A percentile compares a stretch with the other conserved stretches of the same genome.
These are phyloP conservation scores for Populus hybrid DNA, from an alignment of 441 rosid species.

Conservation along the genomic window DNA sequence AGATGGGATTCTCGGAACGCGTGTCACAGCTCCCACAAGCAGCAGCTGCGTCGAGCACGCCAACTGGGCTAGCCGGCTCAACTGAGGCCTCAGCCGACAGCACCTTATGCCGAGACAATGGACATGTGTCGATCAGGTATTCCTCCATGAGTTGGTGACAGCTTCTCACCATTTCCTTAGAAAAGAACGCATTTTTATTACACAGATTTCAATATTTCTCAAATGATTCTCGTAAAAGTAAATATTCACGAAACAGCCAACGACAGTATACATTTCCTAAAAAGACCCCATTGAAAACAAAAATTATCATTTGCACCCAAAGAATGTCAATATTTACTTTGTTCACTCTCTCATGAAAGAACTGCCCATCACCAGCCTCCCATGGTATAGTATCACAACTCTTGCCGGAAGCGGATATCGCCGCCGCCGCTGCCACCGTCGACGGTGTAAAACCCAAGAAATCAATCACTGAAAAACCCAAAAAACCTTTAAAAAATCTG, in stretches of 20 bases:
- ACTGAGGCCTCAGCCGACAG: constrained; percentile 25
- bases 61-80: constrained; percentile 52
- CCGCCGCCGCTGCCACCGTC: constrained; percentile 54
- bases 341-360: constrained; percentile 14
- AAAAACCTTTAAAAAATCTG: background rate
- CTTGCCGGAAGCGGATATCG: constrained; percentile 33
- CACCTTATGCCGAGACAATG: constrained; percentile 28
- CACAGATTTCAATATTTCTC: constrained; percentile 36
- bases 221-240: constrained; percentile 10
- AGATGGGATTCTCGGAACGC: constrained; percentile 33
- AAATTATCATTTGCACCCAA: background rate
- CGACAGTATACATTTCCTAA: constrained; percentile 9
- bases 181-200: constrained; percentile 19
- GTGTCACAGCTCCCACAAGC: constrained; percentile 52
- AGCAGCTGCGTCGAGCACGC: constrained; percentile 60
- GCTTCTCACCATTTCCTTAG: constrained; percentile 62
- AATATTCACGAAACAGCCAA: background rate
- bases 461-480: constrained; percentile 35
- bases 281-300: constrained; percentile 2
- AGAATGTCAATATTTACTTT: background rate
- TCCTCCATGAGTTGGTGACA: constrained; percentile 70
- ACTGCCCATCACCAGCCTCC: background rate
- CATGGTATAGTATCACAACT: background rate
- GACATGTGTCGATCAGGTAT: constrained; percentile 58
- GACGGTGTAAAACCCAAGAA: constrained; percentile 51